A percentile compares a stretch with the other conserved stretches of the same genome.
Conservation (phyloP, 495 filamentous ascomycete genomes). For the Tuber melanosporum region DNA sequence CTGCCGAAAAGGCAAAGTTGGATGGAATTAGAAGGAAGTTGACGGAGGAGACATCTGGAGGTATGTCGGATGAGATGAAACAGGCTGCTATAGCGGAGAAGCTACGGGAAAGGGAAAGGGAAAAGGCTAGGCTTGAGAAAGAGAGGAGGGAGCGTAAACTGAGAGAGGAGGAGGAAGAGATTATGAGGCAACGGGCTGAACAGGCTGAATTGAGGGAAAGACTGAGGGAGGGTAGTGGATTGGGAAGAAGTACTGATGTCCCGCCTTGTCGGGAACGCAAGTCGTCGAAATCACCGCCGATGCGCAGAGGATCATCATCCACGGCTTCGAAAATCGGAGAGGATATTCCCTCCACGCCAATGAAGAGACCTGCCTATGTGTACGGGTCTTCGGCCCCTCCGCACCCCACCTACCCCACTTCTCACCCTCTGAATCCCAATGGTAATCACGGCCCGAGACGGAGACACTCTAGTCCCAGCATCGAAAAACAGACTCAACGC, state of each 20-base stretch:
- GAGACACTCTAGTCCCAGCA: constrained; percentile 38
- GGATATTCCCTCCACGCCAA: constrained; percentile 24
- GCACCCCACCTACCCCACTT: constrained; percentile 15
- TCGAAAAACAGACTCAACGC: constrained; percentile 34
- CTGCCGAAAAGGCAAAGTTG: constrained; percentile 32
- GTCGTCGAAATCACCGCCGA: constrained; percentile 28
- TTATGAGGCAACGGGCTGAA: neutral
- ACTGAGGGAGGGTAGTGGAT: constrained; percentile 20
- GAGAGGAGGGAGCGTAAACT: constrained; percentile 10
- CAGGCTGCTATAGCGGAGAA: constrained; percentile 12
- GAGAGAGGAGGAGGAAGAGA: constrained; percentile 13
- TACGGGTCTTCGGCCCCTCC: constrained; percentile 29
- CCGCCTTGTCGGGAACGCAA: constrained; percentile 29
- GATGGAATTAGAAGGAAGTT: constrained; percentile 29
- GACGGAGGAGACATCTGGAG: constrained; percentile 21
- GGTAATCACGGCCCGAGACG: constrained; percentile 20
- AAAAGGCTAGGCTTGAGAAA: constrained; percentile 21
- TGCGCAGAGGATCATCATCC: constrained; percentile 32
- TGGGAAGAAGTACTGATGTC: constrained; percentile 31
- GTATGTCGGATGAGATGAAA: constrained; percentile 12
- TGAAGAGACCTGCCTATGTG: constrained; percentile 14
- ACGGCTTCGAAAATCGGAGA: constrained; percentile 31
- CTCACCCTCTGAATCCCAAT: constrained; percentile 16
- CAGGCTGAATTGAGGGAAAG: constrained; percentile 10
- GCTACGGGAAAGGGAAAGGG: constrained; percentile 14